A percentile compares a stretch with the other conserved stretches of the same genome.
phyloP scores from a whole-genome alignment of 768 basidiomycete genomes.

The Tulasnella sp. region DNA sequence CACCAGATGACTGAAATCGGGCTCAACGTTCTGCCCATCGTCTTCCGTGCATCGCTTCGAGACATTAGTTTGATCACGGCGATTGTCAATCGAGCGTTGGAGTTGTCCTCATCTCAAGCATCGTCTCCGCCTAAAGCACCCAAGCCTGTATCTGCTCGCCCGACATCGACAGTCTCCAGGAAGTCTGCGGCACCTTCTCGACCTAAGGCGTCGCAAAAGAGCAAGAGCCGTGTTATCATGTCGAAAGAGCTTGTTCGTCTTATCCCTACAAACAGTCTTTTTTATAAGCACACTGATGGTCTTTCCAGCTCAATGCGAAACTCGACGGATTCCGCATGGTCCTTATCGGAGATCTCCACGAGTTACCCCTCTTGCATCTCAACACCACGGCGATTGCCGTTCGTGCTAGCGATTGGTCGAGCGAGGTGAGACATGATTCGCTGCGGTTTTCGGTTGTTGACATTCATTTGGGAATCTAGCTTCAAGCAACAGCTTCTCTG shows the following conservation, averaged over 20 bases:
- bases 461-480: constrained; percentile 35
- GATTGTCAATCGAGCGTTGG: constrained; percentile 78
- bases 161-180: background rate
- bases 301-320: constrained; percentile 58
- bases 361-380: constrained; percentile 87
- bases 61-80: constrained; percentile 83
- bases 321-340: constrained; percentile 89
- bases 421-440: constrained; percentile 44
- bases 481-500: constrained; percentile 73
- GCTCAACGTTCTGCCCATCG: constrained; percentile 64
- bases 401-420: constrained; percentile 87
- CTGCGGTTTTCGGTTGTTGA: background rate
- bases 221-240: constrained; percentile 33
- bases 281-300: background rate
- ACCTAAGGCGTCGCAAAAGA: background rate
- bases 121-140: background rate
- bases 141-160: background rate
- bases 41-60: constrained; percentile 90
- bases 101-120: constrained; percentile 41
- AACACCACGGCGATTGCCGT: constrained; percentile 75
- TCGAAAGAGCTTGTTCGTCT: constrained; percentile 71
- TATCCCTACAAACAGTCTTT: constrained; percentile 9
- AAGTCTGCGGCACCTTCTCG: background rate
- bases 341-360: constrained; percentile 88
- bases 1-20: constrained; percentile 78